Percentiles rank a stretch among this genome's conserved stretches.
Evolutionary conservation across 164 flowering plant species (phyloP).

Genomic region (Liriodendron chinense): DNA sequence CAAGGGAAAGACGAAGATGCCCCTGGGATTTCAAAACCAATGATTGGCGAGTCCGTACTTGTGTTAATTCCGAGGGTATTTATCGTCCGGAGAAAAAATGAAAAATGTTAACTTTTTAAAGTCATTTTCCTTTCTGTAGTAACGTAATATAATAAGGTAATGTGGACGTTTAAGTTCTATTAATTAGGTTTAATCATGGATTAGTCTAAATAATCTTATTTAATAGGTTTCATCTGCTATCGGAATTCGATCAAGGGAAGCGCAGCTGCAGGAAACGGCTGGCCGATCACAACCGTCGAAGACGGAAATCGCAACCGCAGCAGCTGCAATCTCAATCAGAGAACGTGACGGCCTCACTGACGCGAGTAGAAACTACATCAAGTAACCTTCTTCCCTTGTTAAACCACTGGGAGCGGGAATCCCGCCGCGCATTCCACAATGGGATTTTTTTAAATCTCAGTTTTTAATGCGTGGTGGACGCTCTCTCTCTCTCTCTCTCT

Average conservation of each 20-base stretch:
- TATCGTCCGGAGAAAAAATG: constrained; percentile 3
- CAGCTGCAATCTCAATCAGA: constrained; percentile 24
- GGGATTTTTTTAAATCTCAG: neutral
- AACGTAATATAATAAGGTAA: too few relatives aligned
- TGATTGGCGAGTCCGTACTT: constrained; percentile 37
- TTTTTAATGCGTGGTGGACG: neutral
- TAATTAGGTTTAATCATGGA: neutral
- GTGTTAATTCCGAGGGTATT: constrained; percentile 55
- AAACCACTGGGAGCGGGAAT: too few relatives aligned
- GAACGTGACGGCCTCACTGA: constrained; percentile 22
- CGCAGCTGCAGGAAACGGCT: constrained; percentile 74
- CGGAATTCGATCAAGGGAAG: constrained; percentile 68
- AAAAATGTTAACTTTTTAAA: neutral
- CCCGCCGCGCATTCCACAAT: neutral
- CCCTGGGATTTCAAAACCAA: constrained; percentile 24
- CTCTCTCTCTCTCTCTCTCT: neutral
- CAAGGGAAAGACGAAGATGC: constrained; percentile 24
- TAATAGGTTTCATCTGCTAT: constrained; percentile 65
- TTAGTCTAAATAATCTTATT: constrained; percentile 13
- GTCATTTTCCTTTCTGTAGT: neutral
- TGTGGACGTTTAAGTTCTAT: neutral
- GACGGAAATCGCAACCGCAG: constrained; percentile 44
- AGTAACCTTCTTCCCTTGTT: constrained; percentile 20
- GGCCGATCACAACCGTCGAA: constrained; percentile 70
- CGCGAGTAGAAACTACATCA: constrained; percentile 25